phyloP scores from a whole-genome alignment of 805 yeast species.

The Metahyphopichia silvanorum region DNA sequence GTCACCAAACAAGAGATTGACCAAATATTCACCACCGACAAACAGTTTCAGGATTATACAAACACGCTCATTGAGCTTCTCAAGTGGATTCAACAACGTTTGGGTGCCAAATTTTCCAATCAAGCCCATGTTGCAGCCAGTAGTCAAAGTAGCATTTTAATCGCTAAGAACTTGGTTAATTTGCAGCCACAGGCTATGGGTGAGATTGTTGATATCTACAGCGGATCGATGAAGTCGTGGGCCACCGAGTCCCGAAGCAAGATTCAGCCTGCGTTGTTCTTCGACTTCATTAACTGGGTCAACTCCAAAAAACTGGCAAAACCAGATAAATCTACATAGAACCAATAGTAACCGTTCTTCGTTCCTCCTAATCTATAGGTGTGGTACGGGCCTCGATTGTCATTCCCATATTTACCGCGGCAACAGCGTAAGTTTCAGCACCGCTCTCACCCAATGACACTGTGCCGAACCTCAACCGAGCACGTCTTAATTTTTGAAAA shows the following conservation, averaged over 20 bases:
- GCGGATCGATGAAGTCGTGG: slow-evolving; percentile 60
- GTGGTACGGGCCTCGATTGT: no score
- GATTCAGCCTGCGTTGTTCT: slow-evolving; percentile 55
- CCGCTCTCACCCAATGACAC: slow-evolving; percentile 1
- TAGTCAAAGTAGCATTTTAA: slow-evolving; percentile 62
- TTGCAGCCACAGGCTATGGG: slow-evolving; percentile 36
- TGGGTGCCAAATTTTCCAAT: slow-evolving; percentile 41
- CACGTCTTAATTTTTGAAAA: no score
- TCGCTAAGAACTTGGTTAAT: slow-evolving; percentile 51
- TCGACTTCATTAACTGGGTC: slow-evolving; percentile 81
- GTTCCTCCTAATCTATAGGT: no score
- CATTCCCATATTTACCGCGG: no score
- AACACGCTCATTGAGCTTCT: slow-evolving; percentile 26
- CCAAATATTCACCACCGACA: slow-evolving; percentile 10
- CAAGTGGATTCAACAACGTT: slow-evolving; percentile 40
- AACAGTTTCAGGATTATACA: slow-evolving; percentile 13
- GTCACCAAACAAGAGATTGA: slow-evolving; percentile 18
- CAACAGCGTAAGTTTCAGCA: slow-evolving; percentile 2
- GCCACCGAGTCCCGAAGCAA: slow-evolving; percentile 43
- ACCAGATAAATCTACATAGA: no score
- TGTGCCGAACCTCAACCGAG: slow-evolving; percentile 1
- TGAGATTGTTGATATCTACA: slow-evolving; percentile 53
- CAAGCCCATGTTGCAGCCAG: slow-evolving; percentile 55
- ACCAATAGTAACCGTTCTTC: no score
- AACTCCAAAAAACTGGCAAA: slow-evolving; percentile 46